Conservation (phyloP, 2,329 filamentous ascomycete genomes). For the Trichophyton schoenleinii region DNA sequence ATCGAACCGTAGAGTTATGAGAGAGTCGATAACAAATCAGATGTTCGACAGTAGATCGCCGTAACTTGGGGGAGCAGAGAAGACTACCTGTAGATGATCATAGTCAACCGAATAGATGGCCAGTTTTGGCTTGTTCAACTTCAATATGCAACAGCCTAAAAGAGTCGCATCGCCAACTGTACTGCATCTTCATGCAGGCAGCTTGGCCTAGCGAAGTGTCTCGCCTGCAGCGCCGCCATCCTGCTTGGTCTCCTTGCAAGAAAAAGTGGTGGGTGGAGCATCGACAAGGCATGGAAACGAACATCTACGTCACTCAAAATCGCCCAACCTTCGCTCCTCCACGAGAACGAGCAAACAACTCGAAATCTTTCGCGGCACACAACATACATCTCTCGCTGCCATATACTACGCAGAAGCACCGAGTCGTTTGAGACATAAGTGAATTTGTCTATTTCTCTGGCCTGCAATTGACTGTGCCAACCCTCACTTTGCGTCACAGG, state of each 20-base stretch:
- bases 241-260: not conserved
- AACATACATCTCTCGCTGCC: not conserved
- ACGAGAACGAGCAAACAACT: not conserved
- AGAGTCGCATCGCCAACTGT: too few relatives aligned
- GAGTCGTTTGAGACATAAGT: not conserved
- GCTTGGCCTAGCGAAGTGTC: not conserved
- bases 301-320: not conserved
- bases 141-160: too few relatives aligned
- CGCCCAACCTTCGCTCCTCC: not conserved
- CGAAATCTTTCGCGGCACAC: not conserved
- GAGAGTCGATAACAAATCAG: too few relatives aligned
- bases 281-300: not conserved
- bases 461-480: not conserved
- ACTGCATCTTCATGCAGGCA: not conserved
- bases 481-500: not conserved
- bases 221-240: not conserved
- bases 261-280: conserved; percentile 1
- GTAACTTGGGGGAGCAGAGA: too few relatives aligned
- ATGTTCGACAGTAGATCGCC: too few relatives aligned
- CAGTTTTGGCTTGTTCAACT: too few relatives aligned
- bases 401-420: not conserved
- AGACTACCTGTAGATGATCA: too few relatives aligned
- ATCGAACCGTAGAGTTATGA: too few relatives aligned
- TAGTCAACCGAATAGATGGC: too few relatives aligned
- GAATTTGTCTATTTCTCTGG: not conserved